Conservation (phyloP, 192 early-diverging fungal genomes). For the Helicostylum pulchrum region DNA sequence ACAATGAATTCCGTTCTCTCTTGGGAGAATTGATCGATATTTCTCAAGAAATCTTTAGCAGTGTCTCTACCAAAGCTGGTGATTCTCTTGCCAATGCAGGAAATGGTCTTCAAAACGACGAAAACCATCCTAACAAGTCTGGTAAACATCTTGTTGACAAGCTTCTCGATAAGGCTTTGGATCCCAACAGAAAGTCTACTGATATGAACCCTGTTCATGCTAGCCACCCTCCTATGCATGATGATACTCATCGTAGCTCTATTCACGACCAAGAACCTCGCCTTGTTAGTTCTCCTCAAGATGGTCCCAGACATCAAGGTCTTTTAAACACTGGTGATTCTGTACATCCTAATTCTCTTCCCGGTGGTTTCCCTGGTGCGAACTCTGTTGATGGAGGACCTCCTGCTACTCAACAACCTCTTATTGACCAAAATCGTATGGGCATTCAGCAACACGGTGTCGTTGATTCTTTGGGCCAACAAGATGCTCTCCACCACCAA, state of each 20-base stretch:
- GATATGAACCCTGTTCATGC: too few relatives aligned
- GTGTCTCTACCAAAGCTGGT: conserved; percentile 6
- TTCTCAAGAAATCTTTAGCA: conserved; percentile 30
- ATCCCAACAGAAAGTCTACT: too few relatives aligned
- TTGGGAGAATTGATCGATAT: conserved; percentile 34
- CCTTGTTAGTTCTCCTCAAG: neutral
- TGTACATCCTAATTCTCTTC: conserved; percentile 2
- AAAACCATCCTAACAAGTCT: neutral
- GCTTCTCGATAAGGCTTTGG: neutral
- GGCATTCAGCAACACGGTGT: neutral
- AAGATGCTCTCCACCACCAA: too few relatives aligned
- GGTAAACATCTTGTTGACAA: conserved; percentile 5
- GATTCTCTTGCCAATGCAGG: conserved; percentile 28
- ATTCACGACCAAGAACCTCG: neutral
- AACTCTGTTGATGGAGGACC: neutral
- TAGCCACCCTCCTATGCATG: too few relatives aligned
- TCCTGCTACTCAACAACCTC: neutral
- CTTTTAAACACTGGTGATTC: conserved; percentile 15
- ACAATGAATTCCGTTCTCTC: conserved; percentile 37
- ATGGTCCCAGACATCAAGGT: conserved; percentile 5
- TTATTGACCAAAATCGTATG: neutral
- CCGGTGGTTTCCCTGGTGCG: neutral
- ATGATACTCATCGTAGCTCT: too few relatives aligned
- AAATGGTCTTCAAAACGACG: conserved; percentile 6
- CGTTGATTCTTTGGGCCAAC: neutral